A percentile compares a stretch with the other conserved stretches of the same genome.
phyloP scores from a whole-genome alignment of 768 basidiomycete genomes.

The Lactarius hatsudake region DNA sequence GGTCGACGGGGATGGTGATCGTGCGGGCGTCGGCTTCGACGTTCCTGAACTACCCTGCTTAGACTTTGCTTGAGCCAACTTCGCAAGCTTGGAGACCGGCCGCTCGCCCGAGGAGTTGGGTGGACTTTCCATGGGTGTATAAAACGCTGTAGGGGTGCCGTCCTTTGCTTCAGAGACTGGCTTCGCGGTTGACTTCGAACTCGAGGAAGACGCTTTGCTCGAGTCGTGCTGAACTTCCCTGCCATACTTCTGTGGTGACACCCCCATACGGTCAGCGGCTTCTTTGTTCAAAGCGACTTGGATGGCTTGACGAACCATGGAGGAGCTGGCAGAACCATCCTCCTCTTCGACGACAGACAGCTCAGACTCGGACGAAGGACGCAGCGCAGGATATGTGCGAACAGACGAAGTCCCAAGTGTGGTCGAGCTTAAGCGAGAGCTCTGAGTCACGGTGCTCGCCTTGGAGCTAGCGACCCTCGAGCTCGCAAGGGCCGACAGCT shows the following conservation, averaged over 20 bases:
- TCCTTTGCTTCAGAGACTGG: constrained; percentile 15
- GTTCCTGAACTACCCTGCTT: constrained; percentile 31
- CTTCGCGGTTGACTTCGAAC: constrained; percentile 22
- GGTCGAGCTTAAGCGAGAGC: constrained; percentile 34
- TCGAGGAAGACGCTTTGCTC: constrained; percentile 16
- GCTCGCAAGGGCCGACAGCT: constrained; percentile 65
- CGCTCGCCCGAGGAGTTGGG: constrained; percentile 28
- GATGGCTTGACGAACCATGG: constrained; percentile 63
- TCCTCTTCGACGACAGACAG: constrained; percentile 28
- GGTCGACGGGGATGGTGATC: constrained; percentile 28
- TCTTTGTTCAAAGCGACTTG: constrained; percentile 65
- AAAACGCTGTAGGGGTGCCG: background rate
- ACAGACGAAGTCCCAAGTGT: constrained; percentile 56
- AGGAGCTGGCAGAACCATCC: constrained; percentile 49
- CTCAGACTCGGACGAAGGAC: constrained; percentile 61
- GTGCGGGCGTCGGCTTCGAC: constrained; percentile 30
- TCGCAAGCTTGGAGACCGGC: constrained; percentile 63
- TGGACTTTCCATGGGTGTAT: constrained; percentile 10
- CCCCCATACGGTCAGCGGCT: constrained; percentile 40
- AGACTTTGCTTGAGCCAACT: constrained; percentile 64
- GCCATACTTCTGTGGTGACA: constrained; percentile 10
- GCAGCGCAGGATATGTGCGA: constrained; percentile 68
- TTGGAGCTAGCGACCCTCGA: constrained; percentile 40
- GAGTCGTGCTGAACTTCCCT: constrained; percentile 22
- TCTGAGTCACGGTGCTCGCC: constrained; percentile 51